Conservation (phyloP, 768 basidiomycete genomes). For the Pleurotus ostreatus region DNA sequence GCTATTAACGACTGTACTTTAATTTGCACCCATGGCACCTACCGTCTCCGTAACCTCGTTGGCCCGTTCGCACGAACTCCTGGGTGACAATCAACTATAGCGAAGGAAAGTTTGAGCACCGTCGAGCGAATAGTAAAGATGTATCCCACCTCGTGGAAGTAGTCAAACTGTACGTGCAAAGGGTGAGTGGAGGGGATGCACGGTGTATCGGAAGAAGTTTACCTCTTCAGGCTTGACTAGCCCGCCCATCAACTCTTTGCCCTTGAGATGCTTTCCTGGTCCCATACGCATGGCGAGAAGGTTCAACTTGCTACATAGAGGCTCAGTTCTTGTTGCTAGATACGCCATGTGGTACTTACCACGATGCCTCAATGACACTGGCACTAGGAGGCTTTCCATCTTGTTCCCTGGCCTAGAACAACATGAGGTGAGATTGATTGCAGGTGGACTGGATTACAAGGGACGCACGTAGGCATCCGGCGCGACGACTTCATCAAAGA, state of each 20-base stretch:
- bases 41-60: constrained; percentile 86
- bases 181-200: not conserved
- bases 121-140: not conserved
- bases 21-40: constrained; percentile 4
- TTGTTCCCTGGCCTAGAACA: constrained; percentile 37
- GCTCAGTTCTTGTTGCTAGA: too few relatives aligned
- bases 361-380: constrained; percentile 60
- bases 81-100: constrained; percentile 75
- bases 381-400: constrained; percentile 66
- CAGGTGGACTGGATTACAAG: constrained; percentile 13
- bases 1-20: too few relatives aligned
- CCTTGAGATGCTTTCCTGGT: constrained; percentile 89
- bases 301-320: constrained; percentile 39
- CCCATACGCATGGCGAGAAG: constrained; percentile 92
- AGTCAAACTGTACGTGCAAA: constrained; percentile 56
- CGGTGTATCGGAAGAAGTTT: constrained; percentile 6
- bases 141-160: constrained; percentile 73
- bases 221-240: constrained; percentile 76
- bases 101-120: not conserved
- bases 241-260: constrained; percentile 76
- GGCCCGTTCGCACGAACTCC: constrained; percentile 66
- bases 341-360: constrained; percentile 29
- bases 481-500: constrained; percentile 61
- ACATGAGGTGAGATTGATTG: constrained; percentile 1
- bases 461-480: constrained; percentile 37